Conservation (phyloP, 2,329 filamentous ascomycete genomes). For the Teratosphaeria zuluensis region DNA sequence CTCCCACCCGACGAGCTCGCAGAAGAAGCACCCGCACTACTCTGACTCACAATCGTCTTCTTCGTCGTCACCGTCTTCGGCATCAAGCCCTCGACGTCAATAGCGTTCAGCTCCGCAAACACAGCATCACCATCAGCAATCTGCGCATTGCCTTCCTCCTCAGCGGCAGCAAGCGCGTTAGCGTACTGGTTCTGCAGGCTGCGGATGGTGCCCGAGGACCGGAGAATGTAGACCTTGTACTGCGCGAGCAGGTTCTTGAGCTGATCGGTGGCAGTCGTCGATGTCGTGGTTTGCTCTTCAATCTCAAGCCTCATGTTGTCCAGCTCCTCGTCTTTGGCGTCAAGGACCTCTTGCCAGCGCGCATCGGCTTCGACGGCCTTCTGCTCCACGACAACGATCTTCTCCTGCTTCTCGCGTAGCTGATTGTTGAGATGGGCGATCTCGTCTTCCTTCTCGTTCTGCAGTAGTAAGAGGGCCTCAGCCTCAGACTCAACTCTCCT, state of each 20-base stretch:
- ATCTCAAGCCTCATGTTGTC: slow-evolving; percentile 16
- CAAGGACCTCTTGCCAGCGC: slow-evolving; percentile 31
- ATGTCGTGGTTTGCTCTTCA: slow-evolving; percentile 12
- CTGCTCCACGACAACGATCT: slow-evolving; percentile 23
- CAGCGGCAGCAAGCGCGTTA: slow-evolving; percentile 22
- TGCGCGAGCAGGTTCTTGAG: slow-evolving; percentile 18
- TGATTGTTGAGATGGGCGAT: slow-evolving; percentile 20
- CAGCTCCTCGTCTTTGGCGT: slow-evolving; percentile 30
- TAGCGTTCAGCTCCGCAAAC: slow-evolving; percentile 16
- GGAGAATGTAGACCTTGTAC: slow-evolving; percentile 26
- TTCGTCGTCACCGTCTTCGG: background rate
- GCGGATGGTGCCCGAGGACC: slow-evolving; percentile 24
- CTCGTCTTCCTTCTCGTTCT: slow-evolving; percentile 23
- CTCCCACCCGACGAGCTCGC: background rate
- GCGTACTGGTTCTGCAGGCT: slow-evolving; percentile 17
- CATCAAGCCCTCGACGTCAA: slow-evolving; percentile 14
- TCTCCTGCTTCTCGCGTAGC: slow-evolving; percentile 25
- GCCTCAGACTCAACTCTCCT: slow-evolving; percentile 27
- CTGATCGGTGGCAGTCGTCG: slow-evolving; percentile 16
- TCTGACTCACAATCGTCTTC: background rate
- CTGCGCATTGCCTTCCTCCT: slow-evolving; percentile 7
- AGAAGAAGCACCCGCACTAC: background rate
- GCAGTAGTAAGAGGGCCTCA: slow-evolving; percentile 25
- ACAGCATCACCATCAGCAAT: slow-evolving; percentile 9
- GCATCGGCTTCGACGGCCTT: slow-evolving; percentile 29